phyloP scores from a whole-genome alignment of 345 rosid species.

The Toxicodendron radicans region DNA sequence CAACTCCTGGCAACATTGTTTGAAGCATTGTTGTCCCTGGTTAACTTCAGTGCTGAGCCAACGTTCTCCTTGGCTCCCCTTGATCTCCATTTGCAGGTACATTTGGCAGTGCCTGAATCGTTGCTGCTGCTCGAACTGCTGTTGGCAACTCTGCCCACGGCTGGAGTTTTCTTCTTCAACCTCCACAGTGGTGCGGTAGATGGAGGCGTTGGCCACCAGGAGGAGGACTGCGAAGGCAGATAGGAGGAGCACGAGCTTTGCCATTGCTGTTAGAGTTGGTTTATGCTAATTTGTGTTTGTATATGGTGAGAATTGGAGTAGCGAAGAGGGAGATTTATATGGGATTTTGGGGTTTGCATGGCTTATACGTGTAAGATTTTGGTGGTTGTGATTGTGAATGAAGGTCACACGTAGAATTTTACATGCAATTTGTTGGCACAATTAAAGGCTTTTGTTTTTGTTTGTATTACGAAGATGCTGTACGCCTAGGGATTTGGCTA shows the following conservation, averaged over 20 bases:
- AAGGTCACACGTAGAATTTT: not conserved
- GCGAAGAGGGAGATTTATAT: conserved; percentile 17
- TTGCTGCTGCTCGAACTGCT: conserved; percentile 32
- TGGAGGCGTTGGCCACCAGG: conserved; percentile 33
- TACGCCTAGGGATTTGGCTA: no score
- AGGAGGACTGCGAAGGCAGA: conserved; percentile 26
- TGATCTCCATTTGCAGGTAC: conserved; percentile 22
- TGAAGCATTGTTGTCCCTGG: conserved; percentile 4
- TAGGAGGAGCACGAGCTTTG: conserved; percentile 23
- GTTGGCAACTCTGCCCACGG: conserved; percentile 13
- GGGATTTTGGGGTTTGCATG: conserved; percentile 23
- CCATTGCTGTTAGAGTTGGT: conserved; percentile 17
- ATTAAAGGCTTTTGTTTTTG: no score
- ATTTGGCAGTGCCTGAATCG: conserved; percentile 37
- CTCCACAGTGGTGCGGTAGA: conserved; percentile 28
- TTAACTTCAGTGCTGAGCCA: not conserved
- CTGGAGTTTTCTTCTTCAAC: conserved; percentile 1
- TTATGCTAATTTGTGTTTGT: not conserved
- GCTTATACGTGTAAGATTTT: conserved; percentile 26
- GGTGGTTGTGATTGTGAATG: not conserved
- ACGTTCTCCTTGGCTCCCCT: not conserved
- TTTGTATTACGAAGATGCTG: no score
- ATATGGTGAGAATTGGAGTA: not conserved
- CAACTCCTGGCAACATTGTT: conserved; percentile 35
- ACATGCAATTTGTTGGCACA: conserved; percentile 21